These are phyloP conservation scores for Chytriomyces hyalinus DNA, from an alignment of 192 early-diverging fungal genomes.

Conservation along the genomic window DNA sequence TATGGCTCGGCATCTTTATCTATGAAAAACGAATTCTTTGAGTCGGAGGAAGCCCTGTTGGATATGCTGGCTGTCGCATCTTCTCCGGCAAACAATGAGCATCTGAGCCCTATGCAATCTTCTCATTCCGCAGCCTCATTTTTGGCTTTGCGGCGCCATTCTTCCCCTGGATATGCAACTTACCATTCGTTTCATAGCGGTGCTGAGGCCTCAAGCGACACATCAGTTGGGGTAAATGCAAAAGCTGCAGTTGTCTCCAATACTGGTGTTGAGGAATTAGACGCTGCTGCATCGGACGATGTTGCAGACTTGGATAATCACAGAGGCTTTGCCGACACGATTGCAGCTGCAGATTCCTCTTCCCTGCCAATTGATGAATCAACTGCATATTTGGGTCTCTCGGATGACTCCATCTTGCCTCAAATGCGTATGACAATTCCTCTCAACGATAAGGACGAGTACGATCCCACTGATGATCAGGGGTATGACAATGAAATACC, in stretches of 20 bases:
- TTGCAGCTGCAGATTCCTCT: not conserved
- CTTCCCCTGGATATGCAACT: slow-evolving; percentile 27
- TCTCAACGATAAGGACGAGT: not conserved
- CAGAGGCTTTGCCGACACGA: slow-evolving; percentile 10
- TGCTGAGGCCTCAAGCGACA: not conserved
- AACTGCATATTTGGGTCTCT: not conserved
- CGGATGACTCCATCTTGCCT: not conserved
- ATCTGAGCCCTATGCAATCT: not conserved
- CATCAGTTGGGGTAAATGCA: not conserved
- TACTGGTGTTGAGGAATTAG: no score
- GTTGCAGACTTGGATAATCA: slow-evolving; percentile 1
- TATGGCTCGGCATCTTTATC: not conserved
- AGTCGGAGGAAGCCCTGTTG: not conserved
- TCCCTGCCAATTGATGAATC: not conserved
- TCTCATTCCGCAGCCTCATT: not conserved
- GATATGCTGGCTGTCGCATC: not conserved
- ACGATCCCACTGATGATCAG: no score
- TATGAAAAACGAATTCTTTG: not conserved
- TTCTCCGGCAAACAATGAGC: not conserved
- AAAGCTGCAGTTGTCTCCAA: not conserved
- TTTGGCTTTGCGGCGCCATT: slow-evolving; percentile 21
- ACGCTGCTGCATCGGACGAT: no score
- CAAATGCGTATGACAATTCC: not conserved
- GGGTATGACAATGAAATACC: no score
- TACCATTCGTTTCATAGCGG: not conserved